These are phyloP conservation scores for Alloascoidea hylecoeti DNA, from an alignment of 805 yeast species.

Conservation along the genomic window DNA sequence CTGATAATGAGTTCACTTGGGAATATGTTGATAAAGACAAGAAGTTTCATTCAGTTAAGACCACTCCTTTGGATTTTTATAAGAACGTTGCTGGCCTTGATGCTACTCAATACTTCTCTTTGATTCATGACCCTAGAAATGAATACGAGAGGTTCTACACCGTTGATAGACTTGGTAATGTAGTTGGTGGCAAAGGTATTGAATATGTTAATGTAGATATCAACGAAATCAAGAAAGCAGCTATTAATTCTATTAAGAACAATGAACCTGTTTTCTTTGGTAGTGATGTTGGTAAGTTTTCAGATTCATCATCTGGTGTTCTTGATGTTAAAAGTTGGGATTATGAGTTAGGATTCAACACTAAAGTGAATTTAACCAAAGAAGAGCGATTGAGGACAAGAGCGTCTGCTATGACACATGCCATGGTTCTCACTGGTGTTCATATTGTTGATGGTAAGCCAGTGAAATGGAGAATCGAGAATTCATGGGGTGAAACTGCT, in stretches of 20 bases:
- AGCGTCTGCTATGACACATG: slow-evolving; percentile 64
- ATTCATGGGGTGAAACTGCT: slow-evolving; percentile 47
- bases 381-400: slow-evolving; percentile 44
- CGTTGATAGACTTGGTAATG: slow-evolving; percentile 52
- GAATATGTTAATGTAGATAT: slow-evolving; percentile 47
- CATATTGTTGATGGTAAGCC: slow-evolving; percentile 45
- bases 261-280: slow-evolving; percentile 67
- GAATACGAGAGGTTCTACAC: slow-evolving; percentile 38
- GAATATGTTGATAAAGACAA: slow-evolving; percentile 51
- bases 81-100: slow-evolving; percentile 32
- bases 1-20: slow-evolving; percentile 45
- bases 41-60: slow-evolving; percentile 24
- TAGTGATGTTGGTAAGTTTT: slow-evolving; percentile 58
- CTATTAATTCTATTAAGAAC: slow-evolving; percentile 41
- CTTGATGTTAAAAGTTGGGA: slow-evolving; percentile 52
- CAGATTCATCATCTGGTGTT: slow-evolving; percentile 37
- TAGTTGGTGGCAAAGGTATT: slow-evolving; percentile 43
- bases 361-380: slow-evolving; percentile 31
- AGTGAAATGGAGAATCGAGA: slow-evolving; percentile 42
- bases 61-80: slow-evolving; percentile 46
- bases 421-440: slow-evolving; percentile 63
- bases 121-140: slow-evolving; percentile 63
- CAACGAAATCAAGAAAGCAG: slow-evolving; percentile 31
- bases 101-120: slow-evolving; percentile 33
- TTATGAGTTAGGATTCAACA: slow-evolving; percentile 36